Conservation (phyloP, 306 rosid species). For the Ochetophila trinervis region DNA sequence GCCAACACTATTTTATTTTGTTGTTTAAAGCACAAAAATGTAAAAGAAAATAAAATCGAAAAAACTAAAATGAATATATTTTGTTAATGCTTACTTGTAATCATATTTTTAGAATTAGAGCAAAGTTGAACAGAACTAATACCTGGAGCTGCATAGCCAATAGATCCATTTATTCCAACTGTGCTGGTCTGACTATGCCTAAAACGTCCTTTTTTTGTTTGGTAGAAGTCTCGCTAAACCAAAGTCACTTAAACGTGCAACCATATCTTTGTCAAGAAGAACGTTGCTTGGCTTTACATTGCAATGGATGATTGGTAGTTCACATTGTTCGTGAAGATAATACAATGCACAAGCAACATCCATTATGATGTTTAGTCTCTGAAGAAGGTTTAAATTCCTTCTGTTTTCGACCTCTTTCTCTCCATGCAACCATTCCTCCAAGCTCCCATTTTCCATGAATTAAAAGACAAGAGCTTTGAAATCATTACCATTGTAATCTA, state of each 20-base stretch:
- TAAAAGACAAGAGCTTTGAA: slow-evolving; percentile 5
- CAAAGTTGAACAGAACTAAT: too few species aligned
- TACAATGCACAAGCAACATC: neutral
- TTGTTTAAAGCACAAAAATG: too few species aligned
- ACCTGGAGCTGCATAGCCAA: neutral
- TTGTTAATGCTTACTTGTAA: too few species aligned
- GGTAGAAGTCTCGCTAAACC: neutral
- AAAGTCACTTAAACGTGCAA: neutral
- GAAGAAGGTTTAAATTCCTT: neutral
- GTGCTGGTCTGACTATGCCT: neutral
- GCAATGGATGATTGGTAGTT: neutral
- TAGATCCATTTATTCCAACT: neutral
- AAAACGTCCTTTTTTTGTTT: neutral
- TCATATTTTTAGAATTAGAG: too few species aligned
- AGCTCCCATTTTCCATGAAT: neutral
- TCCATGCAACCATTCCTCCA: slow-evolving; percentile 5
- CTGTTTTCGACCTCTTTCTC: neutral
- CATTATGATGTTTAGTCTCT: neutral
- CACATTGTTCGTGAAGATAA: neutral
- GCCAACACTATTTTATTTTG: too few species aligned
- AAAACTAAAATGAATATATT: too few species aligned
- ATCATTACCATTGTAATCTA: neutral
- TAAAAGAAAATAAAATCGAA: too few species aligned
- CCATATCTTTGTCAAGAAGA: neutral
- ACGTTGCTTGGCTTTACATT: slow-evolving; percentile 1